Evolutionary conservation across 345 rosid genomes (phyloP).

Genomic region (Schrenkiella parvula): DNA sequence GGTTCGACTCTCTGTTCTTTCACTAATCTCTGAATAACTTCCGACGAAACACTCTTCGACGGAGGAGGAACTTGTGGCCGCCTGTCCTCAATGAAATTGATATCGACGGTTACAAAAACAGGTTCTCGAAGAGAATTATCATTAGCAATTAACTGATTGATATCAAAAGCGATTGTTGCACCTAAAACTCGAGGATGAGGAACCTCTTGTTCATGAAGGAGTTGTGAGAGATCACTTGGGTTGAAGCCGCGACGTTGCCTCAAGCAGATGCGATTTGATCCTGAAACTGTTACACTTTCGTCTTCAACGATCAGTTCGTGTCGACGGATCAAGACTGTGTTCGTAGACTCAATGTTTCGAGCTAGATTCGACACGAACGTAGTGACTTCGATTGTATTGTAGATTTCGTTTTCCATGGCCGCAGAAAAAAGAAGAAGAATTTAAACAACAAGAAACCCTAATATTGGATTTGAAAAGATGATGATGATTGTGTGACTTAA

Average conservation of each 20-base stretch:
- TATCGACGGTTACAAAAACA: neutral
- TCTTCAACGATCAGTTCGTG: neutral
- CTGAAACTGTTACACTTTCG: neutral
- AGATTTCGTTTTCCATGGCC: neutral
- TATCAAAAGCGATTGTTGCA: neutral
- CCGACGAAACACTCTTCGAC: neutral
- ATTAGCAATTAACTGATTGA: neutral
- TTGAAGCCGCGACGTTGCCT: neutral
- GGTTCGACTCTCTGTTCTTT: neutral
- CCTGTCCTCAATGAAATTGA: neutral
- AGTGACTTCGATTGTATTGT: neutral
- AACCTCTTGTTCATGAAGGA: neutral
- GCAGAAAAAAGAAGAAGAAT: neutral
- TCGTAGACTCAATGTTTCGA: neutral
- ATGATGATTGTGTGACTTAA: too few species aligned
- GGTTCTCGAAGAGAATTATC: neutral
- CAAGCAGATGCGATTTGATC: neutral
- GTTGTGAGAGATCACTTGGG: neutral
- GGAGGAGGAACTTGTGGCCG: neutral
- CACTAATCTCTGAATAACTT: neutral
- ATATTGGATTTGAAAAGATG: neutral
- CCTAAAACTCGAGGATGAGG: neutral
- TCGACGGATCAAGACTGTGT: neutral
- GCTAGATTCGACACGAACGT: neutral
- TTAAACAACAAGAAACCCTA: neutral